These are phyloP conservation scores for Aurifilum marmelostoma DNA, from an alignment of 2,329 filamentous ascomycete genomes.

Conservation along the genomic window DNA sequence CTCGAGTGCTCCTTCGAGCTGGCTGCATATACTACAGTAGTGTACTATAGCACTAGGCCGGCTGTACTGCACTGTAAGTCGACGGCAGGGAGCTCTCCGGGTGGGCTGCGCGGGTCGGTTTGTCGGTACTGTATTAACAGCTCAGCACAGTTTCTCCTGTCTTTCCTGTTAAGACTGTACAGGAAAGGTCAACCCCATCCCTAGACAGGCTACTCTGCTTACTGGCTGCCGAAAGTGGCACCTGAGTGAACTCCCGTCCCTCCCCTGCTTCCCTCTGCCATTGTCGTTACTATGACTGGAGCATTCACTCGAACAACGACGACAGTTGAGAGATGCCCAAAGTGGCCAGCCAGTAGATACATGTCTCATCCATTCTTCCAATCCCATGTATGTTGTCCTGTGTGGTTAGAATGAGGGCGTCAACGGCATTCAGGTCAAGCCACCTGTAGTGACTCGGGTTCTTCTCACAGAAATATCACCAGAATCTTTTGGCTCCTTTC, in stretches of 20 bases:
- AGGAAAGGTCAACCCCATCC: neutral
- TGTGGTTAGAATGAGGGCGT: too few relatives aligned
- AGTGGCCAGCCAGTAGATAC: neutral
- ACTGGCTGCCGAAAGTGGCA: neutral
- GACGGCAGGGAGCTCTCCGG: neutral
- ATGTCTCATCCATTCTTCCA: neutral
- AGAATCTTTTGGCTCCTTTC: neutral
- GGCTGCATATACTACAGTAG: neutral
- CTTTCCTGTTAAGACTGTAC: neutral
- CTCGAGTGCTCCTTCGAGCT: neutral
- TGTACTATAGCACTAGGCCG: neutral
- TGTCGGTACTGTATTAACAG: neutral
- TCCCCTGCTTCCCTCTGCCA: neutral
- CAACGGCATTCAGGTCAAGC: too few relatives aligned
- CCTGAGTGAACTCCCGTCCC: neutral
- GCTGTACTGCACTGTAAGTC: neutral
- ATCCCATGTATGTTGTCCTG: neutral
- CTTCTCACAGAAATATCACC: too few relatives aligned
- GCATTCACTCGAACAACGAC: neutral
- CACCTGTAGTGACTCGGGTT: too few relatives aligned
- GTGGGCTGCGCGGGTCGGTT: too few relatives aligned
- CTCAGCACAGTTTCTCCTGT: neutral
- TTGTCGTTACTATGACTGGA: neutral
- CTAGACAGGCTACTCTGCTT: neutral
- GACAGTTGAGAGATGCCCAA: neutral